Conservation (phyloP, 225 moss, liverwort and hornwort species). For the Lunularia cruciata region DNA sequence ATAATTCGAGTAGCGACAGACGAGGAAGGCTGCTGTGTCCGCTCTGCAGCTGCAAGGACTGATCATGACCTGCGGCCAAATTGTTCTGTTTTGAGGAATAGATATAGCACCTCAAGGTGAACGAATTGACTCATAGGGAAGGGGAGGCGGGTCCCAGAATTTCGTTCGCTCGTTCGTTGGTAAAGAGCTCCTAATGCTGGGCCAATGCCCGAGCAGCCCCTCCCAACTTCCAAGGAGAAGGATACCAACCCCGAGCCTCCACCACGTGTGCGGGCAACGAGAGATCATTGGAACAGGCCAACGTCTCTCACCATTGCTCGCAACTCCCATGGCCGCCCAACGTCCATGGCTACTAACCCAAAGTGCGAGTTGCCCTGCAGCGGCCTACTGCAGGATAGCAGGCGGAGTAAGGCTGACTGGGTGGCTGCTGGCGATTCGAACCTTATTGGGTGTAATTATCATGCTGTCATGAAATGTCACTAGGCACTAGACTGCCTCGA, state of each 20-base stretch:
- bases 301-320: too few species aligned
- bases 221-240: background rate
- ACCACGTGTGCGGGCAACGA: background rate
- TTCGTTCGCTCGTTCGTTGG: too few species aligned
- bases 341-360: background rate
- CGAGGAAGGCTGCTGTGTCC: constrained; percentile 13
- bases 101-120: background rate
- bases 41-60: constrained; percentile 1
- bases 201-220: background rate
- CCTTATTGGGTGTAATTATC: constrained; percentile 3
- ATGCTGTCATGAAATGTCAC: background rate
- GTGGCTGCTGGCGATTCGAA: background rate
- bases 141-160: background rate
- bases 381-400: background rate
- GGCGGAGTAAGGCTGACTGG: constrained; percentile 1
- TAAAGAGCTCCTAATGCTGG: too few species aligned
- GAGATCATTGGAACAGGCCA: background rate
- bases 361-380: too few species aligned
- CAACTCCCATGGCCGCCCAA: background rate
- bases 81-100: background rate
- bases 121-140: background rate
- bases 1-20: too few species aligned
- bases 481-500: too few species aligned
- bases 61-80: too few species aligned
- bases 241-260: background rate